A percentile compares a stretch with the other conserved stretches of the same genome.
These are phyloP conservation scores for Chenopodium quinoa DNA, from an alignment of 148 eudicot species.

Conservation along the genomic window DNA sequence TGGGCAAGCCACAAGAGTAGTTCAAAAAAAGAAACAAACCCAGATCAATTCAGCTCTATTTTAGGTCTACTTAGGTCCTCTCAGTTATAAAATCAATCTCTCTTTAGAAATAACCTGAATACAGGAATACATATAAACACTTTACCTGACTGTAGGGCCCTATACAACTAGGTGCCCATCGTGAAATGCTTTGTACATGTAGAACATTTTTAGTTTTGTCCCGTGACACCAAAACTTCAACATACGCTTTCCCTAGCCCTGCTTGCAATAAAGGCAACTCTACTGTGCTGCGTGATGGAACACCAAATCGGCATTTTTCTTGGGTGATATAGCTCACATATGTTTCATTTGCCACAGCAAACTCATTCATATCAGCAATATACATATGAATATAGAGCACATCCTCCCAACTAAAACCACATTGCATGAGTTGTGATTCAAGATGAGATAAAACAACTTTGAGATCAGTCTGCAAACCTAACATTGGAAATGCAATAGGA, in stretches of 20 bases:
- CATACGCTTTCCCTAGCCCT: constrained; percentile 72
- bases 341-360: constrained; percentile 79
- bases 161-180: constrained; percentile 98
- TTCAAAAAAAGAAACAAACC: not conserved
- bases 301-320: constrained; percentile 87
- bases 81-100: not conserved
- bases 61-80: not conserved
- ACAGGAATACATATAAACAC: not conserved
- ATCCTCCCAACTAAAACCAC: constrained; percentile 67
- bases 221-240: constrained; percentile 80
- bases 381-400: constrained; percentile 86
- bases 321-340: constrained; percentile 84
- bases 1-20: not conserved
- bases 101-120: not conserved
- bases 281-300: constrained; percentile 93
- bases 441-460: constrained; percentile 49
- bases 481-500: constrained; percentile 4
- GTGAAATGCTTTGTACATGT: constrained; percentile 97
- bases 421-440: constrained; percentile 58
- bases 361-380: constrained; percentile 75
- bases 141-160: constrained; percentile 98
- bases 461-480: constrained; percentile 79
- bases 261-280: constrained; percentile 75
- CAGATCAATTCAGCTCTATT: not conserved
- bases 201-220: constrained; percentile 73